phyloP scores from a whole-genome alignment of 2,329 filamentous ascomycete genomes.

The Aspergillus vadensis region DNA sequence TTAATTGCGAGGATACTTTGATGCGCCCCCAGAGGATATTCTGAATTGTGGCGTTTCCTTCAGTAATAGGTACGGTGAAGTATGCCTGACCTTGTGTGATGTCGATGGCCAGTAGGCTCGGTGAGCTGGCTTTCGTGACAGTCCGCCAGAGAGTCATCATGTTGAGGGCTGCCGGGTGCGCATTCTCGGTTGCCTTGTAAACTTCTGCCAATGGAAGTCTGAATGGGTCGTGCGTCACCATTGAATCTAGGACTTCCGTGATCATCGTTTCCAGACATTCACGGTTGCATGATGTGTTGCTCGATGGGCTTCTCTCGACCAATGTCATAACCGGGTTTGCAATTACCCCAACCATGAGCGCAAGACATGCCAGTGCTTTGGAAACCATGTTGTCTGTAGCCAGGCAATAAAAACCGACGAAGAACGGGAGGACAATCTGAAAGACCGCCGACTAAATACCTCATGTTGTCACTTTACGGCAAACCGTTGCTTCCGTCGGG shows the following conservation, averaged over 20 bases:
- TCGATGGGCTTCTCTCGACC: no score
- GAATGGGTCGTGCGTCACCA: neutral
- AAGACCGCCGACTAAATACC: no score
- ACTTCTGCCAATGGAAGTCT: neutral
- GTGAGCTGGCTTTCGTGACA: neutral
- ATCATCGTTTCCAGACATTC: neutral
- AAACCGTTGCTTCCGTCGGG: no score
- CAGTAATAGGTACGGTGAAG: neutral
- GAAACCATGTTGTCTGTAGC: no score
- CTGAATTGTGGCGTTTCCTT: neutral
- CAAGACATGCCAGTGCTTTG: no score
- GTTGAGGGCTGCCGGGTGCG: neutral
- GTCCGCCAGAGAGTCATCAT: conserved; percentile 8
- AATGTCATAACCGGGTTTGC: no score
- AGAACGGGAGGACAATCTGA: no score
- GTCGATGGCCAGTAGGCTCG: neutral
- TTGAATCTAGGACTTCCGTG: neutral
- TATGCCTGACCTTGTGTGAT: neutral
- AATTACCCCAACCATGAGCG: no score
- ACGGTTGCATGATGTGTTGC: neutral
- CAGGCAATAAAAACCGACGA: no score
- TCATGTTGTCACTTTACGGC: no score
- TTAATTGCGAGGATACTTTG: neutral
- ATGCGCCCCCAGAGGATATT: neutral
- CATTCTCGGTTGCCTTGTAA: conserved; percentile 1